Conservation (phyloP, 768 basidiomycete genomes). For the Pleurotus salmoneostramineus region DNA sequence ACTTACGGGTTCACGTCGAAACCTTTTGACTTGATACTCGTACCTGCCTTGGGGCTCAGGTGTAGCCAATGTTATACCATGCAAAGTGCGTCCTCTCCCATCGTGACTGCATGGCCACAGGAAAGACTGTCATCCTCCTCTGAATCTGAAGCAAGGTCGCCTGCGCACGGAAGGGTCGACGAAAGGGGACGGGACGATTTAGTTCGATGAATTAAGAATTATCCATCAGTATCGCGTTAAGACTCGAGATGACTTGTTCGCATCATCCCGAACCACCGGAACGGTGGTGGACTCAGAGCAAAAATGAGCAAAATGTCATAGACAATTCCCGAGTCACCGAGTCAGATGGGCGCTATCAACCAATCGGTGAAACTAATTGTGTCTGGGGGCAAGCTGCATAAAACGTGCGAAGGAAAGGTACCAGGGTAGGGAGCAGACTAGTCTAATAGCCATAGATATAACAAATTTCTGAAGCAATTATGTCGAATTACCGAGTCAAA, state of each 20-base stretch:
- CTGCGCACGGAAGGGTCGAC: neutral
- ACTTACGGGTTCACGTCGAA: neutral
- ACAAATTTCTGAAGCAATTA: neutral
- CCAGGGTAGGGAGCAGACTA: neutral
- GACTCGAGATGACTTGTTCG: neutral
- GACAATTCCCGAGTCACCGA: neutral
- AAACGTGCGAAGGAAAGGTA: neutral
- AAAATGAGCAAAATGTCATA: constrained; percentile 8
- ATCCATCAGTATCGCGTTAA: too few species aligned
- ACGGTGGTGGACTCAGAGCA: neutral
- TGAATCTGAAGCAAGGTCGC: neutral
- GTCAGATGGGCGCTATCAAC: neutral
- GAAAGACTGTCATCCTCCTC: neutral
- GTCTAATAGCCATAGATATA: neutral
- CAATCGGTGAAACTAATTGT: neutral
- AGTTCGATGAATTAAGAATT: too few species aligned
- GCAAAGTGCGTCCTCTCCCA: neutral
- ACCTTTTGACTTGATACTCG: constrained; percentile 4
- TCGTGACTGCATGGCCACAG: neutral
- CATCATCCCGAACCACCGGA: neutral
- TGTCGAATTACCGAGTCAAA: neutral
- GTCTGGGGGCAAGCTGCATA: neutral
- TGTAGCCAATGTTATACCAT: neutral
- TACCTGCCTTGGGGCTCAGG: neutral
- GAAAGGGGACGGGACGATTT: neutral